Percentiles rank a stretch among this genome's conserved stretches.
These are phyloP conservation scores for Neonectria ditissima DNA, from an alignment of 2,329 filamentous ascomycete species.

Conservation along the genomic window DNA sequence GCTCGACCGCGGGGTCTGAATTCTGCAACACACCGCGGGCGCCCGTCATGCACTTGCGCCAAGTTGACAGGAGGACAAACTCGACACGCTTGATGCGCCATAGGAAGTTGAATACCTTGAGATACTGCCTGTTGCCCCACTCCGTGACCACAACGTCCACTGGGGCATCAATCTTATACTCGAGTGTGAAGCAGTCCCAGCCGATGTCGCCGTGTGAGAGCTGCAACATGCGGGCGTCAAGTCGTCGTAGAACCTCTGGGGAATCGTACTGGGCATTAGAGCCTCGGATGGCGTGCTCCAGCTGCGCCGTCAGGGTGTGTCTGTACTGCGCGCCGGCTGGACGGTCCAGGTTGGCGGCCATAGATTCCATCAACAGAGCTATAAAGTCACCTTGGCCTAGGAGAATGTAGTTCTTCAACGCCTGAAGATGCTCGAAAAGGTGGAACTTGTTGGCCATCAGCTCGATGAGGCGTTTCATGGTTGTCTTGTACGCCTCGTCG, in stretches of 20 bases:
- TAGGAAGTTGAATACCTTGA: slow-evolving; percentile 99
- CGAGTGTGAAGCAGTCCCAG: slow-evolving; percentile 98
- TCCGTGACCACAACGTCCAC: slow-evolving; percentile 97
- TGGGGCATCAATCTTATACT: slow-evolving; percentile 97
- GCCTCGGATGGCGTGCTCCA: slow-evolving; percentile 96
- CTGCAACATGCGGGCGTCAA: slow-evolving; percentile 98
- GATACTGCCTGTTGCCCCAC: slow-evolving; percentile 94
- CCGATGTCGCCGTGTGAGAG: slow-evolving; percentile 96
- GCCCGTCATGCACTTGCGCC: slow-evolving; percentile 96
- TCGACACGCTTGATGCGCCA: slow-evolving; percentile 99
- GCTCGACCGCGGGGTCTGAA: slow-evolving; percentile 73
- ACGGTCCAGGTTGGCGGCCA: slow-evolving; percentile 91
- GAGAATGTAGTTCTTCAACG: slow-evolving; percentile 93
- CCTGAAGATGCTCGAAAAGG: slow-evolving; percentile 89
- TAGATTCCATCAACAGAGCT: slow-evolving; percentile 94
- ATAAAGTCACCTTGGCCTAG: slow-evolving; percentile 98
- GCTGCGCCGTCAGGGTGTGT: slow-evolving; percentile 95
- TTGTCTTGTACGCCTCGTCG: slow-evolving; percentile 96
- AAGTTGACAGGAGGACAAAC: slow-evolving; percentile 89
- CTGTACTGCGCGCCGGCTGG: slow-evolving; percentile 97
- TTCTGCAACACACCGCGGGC: slow-evolving; percentile 88
- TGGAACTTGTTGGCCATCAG: slow-evolving; percentile 97
- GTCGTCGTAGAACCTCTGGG: slow-evolving; percentile 86
- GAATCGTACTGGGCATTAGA: slow-evolving; percentile 98
- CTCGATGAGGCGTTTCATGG: slow-evolving; percentile 93